Evolutionary conservation across 495 filamentous ascomycete genomes (phyloP).

Genomic region (Podospora comata): DNA sequence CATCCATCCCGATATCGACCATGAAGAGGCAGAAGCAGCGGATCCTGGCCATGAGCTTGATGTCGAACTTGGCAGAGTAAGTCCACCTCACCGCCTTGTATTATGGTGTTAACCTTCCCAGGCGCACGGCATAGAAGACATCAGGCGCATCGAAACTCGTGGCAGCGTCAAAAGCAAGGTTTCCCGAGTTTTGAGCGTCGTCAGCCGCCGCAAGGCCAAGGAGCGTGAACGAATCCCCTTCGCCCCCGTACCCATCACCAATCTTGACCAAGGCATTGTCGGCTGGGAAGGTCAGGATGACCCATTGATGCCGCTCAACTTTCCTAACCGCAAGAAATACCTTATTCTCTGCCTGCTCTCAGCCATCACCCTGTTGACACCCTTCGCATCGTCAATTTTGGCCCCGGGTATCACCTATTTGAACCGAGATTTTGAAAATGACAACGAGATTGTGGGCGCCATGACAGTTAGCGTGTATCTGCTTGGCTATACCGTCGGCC

Average conservation of each 20-base stretch:
- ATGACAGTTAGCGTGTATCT: constrained; percentile 47
- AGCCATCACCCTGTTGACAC: constrained; percentile 57
- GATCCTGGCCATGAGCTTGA: constrained; percentile 26
- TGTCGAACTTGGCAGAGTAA: constrained; percentile 25
- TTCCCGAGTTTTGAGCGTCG: constrained; percentile 24
- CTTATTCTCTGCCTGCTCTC: constrained; percentile 53
- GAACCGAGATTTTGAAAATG: constrained; percentile 51
- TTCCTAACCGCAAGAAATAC: constrained; percentile 61
- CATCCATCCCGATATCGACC: constrained; percentile 18
- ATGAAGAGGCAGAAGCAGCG: constrained; percentile 20
- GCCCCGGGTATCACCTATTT: constrained; percentile 57
- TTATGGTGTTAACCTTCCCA: not conserved
- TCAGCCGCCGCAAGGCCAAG: constrained; percentile 20
- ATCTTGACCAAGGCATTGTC: constrained; percentile 48
- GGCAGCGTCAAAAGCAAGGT: constrained; percentile 22
- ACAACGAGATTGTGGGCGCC: constrained; percentile 33
- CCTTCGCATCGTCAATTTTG: constrained; percentile 64
- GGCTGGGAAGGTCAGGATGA: constrained; percentile 65
- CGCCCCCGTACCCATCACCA: constrained; percentile 38
- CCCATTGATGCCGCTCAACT: constrained; percentile 71
- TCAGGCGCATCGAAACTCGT: constrained; percentile 21
- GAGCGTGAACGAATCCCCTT: constrained; percentile 25
- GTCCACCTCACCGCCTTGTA: not conserved
- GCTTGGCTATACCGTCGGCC: constrained; percentile 44
- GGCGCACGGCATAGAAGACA: constrained; percentile 7